Percentiles rank a stretch among this genome's conserved stretches.
These are phyloP conservation scores for Ambrosia hybrid DNA, from an alignment of 140 eudicot genomes.

Conservation along the genomic window DNA sequence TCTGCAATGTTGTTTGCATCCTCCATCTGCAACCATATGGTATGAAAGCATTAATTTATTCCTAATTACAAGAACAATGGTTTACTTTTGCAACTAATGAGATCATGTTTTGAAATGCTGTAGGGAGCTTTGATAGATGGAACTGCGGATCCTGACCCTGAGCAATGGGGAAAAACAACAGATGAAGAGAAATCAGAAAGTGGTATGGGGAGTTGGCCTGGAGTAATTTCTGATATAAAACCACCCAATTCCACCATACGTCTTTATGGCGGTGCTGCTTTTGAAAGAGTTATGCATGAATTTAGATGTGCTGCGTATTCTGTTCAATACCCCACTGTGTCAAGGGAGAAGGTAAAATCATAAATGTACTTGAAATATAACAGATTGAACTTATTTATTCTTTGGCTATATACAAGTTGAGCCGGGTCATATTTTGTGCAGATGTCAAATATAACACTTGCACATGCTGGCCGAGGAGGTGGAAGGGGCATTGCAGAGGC, in stretches of 20 bases:
- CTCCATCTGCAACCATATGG: constrained; percentile 1
- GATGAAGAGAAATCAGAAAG: not conserved
- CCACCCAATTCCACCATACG: not conserved
- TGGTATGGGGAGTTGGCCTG: not conserved
- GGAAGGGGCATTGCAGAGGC: not conserved
- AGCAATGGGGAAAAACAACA: not conserved
- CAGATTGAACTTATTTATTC: no score
- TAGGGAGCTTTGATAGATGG: not conserved
- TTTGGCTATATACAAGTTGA: no score
- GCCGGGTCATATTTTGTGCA: not conserved
- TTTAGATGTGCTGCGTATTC: not conserved
- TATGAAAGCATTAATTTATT: not conserved
- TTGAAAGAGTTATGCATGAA: not conserved
- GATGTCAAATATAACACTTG: not conserved
- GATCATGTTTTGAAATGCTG: not conserved
- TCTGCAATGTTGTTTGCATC: not conserved
- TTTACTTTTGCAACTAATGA: not conserved
- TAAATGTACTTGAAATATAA: not conserved
- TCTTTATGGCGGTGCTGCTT: not conserved
- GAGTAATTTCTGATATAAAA: not conserved
- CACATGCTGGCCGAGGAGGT: not conserved
- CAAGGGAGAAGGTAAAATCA: not conserved
- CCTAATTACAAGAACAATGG: not conserved
- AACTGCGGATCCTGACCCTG: not conserved
- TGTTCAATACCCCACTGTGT: not conserved